Conservation (phyloP, 345 rosid genomes). For the Pugionium dolabratum region DNA sequence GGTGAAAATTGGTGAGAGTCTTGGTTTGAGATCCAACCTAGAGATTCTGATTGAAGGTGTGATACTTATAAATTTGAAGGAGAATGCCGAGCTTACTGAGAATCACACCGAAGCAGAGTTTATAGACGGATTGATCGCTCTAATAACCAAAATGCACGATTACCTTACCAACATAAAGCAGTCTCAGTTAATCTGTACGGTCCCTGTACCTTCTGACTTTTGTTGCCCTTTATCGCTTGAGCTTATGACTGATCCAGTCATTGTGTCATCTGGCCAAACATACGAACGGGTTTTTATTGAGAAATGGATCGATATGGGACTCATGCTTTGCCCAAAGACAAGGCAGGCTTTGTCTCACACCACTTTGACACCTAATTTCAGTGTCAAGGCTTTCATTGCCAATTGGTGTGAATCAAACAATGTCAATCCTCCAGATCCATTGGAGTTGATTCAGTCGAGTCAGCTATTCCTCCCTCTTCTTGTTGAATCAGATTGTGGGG, state of each 20-base stretch:
- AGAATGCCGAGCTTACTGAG: conserved; percentile 69
- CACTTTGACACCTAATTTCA: conserved; percentile 79
- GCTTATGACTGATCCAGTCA: conserved; percentile 97
- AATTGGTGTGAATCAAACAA: conserved; percentile 91
- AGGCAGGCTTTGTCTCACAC: conserved; percentile 66
- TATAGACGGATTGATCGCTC: conserved; percentile 59
- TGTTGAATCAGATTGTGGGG: conserved; percentile 47
- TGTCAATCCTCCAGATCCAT: conserved; percentile 75
- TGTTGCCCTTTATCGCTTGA: conserved; percentile 90
- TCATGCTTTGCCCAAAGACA: conserved; percentile 90
- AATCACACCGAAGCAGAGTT: conserved; percentile 59
- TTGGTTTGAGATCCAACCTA: conserved; percentile 81
- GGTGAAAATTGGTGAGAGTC: conserved; percentile 61
- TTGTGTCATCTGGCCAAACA: conserved; percentile 87
- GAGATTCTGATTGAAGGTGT: conserved; percentile 88
- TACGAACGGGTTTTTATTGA: conserved; percentile 83
- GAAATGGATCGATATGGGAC: conserved; percentile 86
- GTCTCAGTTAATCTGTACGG: conserved; percentile 58
- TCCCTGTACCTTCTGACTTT: conserved; percentile 79
- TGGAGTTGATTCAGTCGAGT: conserved; percentile 50
- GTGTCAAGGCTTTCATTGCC: conserved; percentile 83
- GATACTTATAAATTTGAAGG: conserved; percentile 79
- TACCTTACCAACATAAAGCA: conserved; percentile 62
- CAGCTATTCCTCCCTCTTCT: conserved; percentile 59
- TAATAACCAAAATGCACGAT: conserved; percentile 68